Evolutionary conservation across 31 red algal genomes (phyloP), one percentile per base, ranked within the genome.

Genomic region (Endocladia muricata): DNA sequence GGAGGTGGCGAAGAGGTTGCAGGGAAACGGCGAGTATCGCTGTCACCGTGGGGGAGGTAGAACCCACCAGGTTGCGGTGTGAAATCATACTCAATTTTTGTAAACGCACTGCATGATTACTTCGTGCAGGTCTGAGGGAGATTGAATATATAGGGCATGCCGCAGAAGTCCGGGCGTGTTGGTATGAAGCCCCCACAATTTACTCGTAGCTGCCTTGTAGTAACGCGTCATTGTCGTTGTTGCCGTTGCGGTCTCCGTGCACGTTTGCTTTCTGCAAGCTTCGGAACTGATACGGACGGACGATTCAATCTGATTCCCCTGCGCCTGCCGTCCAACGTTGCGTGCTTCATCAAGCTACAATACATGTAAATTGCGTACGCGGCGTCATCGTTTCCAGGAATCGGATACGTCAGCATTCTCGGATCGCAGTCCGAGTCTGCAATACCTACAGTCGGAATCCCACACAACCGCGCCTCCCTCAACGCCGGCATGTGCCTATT

Each of bases 321-420:
- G 34, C 47, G 60, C 56, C 85, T 36, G 23, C 95, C 95, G 32
- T 98, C 95, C 39, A 76, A 70, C 67, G 91, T 84, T 32, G 95
- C 95, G 42, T 82, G 74, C 62, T 72, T 82, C 80, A 88, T 89
- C 41, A 98, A 76, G 52, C 75, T 70, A 48, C 82, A 88, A 47
- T 98, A 98, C 81, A 98, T 61, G 36, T 75, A 79, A 33, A 98
- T 83, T 15, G 95, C 95, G 3, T 74, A 74, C 5, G 87, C 86
- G 7, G 36, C 66, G 41, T 99, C 97, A 69, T 96, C 97, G 52
- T 99, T 99, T 47, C 97, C 97, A 25, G 97, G 97, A 60, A 99
- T 93, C 17, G 93, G 92, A 57, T 99, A 99, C 9, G 83, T 87
- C 2, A 82, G 74, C 8, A 93, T 71, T 32, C 25, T 43, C 28